Evolutionary conservation across 192 early-diverging fungal species (phyloP).

Genomic region (Spizellomyces punctatus): DNA sequence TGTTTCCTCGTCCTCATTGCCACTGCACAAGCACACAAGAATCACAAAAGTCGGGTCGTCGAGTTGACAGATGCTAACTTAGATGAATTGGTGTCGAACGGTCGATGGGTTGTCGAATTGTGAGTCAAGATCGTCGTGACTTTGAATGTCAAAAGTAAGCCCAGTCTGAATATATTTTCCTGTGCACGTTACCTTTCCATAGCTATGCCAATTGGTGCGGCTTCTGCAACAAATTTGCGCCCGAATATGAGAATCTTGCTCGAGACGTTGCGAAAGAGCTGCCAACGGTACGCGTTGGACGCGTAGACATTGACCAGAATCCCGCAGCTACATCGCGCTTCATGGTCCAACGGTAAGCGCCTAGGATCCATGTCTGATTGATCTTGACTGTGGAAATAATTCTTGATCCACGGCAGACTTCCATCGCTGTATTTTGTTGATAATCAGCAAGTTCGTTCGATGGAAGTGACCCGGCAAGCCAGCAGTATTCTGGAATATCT

Average conservation of each 20-base stretch:
- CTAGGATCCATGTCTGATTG: background rate
- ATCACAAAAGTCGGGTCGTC: background rate
- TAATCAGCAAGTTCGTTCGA: conserved; percentile 7
- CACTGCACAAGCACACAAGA: no score
- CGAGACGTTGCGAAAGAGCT: background rate
- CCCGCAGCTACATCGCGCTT: conserved; percentile 12
- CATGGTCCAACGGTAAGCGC: conserved; percentile 18
- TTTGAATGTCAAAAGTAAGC: no score
- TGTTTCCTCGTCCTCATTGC: no score
- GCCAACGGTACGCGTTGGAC: background rate
- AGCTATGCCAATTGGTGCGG: conserved; percentile 31
- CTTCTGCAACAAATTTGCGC: conserved; percentile 9
- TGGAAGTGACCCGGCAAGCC: conserved; percentile 4
- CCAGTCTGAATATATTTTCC: background rate
- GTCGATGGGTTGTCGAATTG: conserved; percentile 7
- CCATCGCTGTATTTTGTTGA: conserved; percentile 21
- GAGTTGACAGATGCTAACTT: background rate
- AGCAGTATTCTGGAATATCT: conserved; percentile 8
- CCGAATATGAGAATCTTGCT: conserved; percentile 18
- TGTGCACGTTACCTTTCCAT: background rate
- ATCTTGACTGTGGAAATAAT: background rate
- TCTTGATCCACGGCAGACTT: conserved; percentile 10
- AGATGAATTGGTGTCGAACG: background rate
- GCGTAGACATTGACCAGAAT: conserved; percentile 20
- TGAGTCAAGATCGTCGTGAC: background rate